Evolutionary conservation across 345 rosid genomes (phyloP).

Genomic region (Dipteronia dyeriana): DNA sequence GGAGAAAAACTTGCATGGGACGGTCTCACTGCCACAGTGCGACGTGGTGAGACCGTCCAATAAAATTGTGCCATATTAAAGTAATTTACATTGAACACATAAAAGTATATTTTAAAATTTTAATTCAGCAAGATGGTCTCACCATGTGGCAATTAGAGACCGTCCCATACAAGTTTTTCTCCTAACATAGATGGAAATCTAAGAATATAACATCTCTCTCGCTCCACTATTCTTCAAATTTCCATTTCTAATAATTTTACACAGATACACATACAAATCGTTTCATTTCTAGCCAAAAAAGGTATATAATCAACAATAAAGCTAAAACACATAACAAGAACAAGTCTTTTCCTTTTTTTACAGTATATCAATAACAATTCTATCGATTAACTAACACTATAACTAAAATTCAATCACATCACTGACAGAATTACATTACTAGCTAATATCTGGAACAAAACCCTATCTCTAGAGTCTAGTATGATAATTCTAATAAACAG

Average conservation of each 20-base stretch:
- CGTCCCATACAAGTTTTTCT: no score
- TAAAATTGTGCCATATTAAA: no score
- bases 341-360: background rate
- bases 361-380: background rate
- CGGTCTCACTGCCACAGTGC: no score
- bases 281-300: background rate
- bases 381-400: background rate
- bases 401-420: background rate
- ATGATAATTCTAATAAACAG: background rate
- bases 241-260: no score
- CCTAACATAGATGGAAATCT: background rate
- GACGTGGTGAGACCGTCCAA: no score
- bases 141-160: no score
- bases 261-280: background rate
- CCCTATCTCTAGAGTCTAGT: background rate
- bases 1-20: no score
- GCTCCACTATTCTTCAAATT: no score
- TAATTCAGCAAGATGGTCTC: no score
- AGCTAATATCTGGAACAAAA: slow-evolving; percentile 5
- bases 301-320: background rate
- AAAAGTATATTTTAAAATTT: no score
- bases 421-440: background rate
- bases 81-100: no score
- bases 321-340: background rate
- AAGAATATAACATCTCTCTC: no score